Conservation (phyloP, 345 rosid genomes). For the Syzygium oleosum region DNA sequence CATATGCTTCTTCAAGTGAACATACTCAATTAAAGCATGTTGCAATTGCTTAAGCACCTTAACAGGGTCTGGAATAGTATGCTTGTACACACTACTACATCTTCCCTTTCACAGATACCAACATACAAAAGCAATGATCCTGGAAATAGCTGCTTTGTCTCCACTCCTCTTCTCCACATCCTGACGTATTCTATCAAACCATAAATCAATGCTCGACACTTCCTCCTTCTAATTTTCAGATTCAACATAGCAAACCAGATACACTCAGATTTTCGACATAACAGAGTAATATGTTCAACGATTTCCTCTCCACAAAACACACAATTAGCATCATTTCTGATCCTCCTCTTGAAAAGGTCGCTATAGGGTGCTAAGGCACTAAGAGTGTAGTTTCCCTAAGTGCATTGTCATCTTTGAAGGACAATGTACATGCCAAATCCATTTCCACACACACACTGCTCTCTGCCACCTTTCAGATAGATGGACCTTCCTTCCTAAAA, state of each 20-base stretch:
- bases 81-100: too few species aligned
- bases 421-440: background rate
- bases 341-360: background rate
- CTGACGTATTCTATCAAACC: background rate
- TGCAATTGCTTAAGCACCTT: background rate
- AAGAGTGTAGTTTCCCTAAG: background rate
- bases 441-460: background rate
- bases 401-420: background rate
- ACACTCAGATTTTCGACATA: accelerated
- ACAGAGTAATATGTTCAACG: background rate
- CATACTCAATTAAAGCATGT: background rate
- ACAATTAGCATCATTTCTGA: background rate
- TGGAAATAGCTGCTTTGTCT: background rate
- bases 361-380: background rate
- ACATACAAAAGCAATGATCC: background rate
- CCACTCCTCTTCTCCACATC: background rate
- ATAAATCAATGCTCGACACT: background rate
- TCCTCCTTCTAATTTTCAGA: background rate
- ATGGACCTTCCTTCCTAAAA: background rate
- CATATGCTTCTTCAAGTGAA: background rate
- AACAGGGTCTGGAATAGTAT: background rate
- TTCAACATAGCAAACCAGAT: background rate
- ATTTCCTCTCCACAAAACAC: background rate
- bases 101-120: background rate
- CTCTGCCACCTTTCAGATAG: background rate